These are phyloP conservation scores for Phylloporus arenicola DNA, from an alignment of 768 basidiomycete species.

Conservation along the genomic window DNA sequence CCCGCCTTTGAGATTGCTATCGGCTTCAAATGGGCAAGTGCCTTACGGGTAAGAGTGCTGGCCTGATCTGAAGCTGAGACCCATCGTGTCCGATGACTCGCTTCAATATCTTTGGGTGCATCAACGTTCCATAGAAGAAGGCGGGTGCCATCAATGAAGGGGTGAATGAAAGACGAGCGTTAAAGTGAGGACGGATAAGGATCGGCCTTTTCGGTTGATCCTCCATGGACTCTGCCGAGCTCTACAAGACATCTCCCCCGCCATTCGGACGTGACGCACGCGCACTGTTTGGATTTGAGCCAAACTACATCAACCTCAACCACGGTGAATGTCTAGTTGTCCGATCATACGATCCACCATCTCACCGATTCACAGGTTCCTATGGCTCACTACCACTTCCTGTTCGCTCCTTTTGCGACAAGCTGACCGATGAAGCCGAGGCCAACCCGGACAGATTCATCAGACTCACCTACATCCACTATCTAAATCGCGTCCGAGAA, in stretches of 20 bases:
- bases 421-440: conserved; percentile 42
- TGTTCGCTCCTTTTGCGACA: conserved; percentile 42
- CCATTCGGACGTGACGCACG: conserved; percentile 53
- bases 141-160: conserved; percentile 36
- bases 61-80: conserved; percentile 55
- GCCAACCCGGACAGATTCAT: conserved; percentile 55
- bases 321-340: conserved; percentile 39
- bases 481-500: conserved; percentile 38
- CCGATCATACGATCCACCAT: neutral
- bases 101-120: conserved; percentile 79
- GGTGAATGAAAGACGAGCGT: neutral
- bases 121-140: conserved; percentile 89
- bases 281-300: conserved; percentile 51
- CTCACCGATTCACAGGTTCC: conserved; percentile 38
- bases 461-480: conserved; percentile 30
- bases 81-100: conserved; percentile 72
- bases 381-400: conserved; percentile 53
- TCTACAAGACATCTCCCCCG: conserved; percentile 31
- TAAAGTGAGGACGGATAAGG: neutral
- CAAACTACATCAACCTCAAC: conserved; percentile 60
- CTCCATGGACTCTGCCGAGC: neutral
- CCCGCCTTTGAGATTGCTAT: neutral
- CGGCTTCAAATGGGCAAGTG: neutral
- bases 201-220: no score
- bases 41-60: conserved; percentile 69